Conservation (phyloP, 2,329 filamentous ascomycete species). For the Diaporthe citriasiana region DNA sequence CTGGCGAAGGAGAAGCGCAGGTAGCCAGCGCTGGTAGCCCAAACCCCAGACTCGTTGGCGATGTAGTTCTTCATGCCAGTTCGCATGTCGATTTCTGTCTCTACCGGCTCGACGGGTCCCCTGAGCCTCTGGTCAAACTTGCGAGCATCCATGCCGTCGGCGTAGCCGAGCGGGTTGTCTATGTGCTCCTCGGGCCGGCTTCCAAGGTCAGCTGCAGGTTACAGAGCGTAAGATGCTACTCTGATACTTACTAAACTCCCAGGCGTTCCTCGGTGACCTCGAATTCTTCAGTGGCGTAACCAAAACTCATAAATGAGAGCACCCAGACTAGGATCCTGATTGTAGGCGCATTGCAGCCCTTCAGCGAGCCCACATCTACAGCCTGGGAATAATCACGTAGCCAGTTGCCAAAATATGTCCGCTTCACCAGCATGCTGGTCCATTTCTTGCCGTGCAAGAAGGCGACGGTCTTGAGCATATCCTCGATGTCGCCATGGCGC, state of each 20-base stretch:
- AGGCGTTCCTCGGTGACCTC: constrained; percentile 86
- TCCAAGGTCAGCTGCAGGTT: background rate
- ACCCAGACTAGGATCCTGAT: constrained; percentile 86
- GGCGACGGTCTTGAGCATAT: constrained; percentile 80
- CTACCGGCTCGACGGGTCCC: constrained; percentile 78
- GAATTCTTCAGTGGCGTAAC: constrained; percentile 88
- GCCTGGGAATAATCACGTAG: constrained; percentile 88
- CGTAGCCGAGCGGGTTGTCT: constrained; percentile 87
- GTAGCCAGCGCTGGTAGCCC: constrained; percentile 92
- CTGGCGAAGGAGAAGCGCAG: constrained; percentile 81
- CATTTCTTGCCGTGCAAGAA: constrained; percentile 88
- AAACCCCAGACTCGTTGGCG: constrained; percentile 86
- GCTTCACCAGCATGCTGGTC: constrained; percentile 82
- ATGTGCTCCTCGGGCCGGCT: constrained; percentile 79
- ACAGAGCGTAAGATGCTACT: background rate
- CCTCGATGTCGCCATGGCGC: constrained; percentile 72
- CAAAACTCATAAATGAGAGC: constrained; percentile 84
- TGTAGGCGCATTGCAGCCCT: constrained; percentile 82
- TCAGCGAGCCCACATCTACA: constrained; percentile 84
- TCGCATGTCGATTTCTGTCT: constrained; percentile 79
- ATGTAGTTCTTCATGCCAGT: constrained; percentile 99
- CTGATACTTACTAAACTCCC: constrained; percentile 71
- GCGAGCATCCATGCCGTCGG: constrained; percentile 87
- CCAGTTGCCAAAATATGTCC: constrained; percentile 91
- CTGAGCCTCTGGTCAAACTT: constrained; percentile 86